Percentiles rank a stretch among this genome's conserved stretches.
These are phyloP conservation scores for Blastocrithidia nonstop DNA, from an alignment of 208 protist genomes.

Conservation along the genomic window DNA sequence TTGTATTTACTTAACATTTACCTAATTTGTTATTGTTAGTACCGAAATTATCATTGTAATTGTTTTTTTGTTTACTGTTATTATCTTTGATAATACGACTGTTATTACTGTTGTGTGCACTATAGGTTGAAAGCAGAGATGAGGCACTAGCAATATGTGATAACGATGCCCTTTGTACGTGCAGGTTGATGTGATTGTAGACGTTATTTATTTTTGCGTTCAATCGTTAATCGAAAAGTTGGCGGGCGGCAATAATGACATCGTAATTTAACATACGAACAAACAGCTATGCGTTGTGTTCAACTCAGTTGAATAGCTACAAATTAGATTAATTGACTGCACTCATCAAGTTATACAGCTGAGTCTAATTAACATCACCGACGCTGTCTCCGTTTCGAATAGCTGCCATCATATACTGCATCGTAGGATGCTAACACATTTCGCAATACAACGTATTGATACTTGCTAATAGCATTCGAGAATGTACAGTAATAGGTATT, in stretches of 20 bases:
- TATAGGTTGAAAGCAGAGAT: no score
- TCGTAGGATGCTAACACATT: not conserved
- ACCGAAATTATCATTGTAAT: not conserved
- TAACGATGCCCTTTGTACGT: no score
- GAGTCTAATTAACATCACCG: not conserved
- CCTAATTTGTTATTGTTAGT: not conserved
- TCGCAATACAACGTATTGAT: no score
- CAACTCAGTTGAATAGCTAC: not conserved
- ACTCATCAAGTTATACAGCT: not conserved
- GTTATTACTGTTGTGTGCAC: no score
- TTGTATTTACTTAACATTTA: not conserved
- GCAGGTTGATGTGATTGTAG: no score
- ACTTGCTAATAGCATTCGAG: no score
- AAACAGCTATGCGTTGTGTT: not conserved
- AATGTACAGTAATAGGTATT: not conserved
- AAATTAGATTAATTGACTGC: no score
- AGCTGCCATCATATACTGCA: not conserved
- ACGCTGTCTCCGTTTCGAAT: not conserved
- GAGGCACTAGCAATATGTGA: no score
- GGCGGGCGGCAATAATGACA: no score
- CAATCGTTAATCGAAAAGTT: no score
- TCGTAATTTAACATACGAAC: slow-evolving; percentile 1
- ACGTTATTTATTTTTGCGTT: no score
- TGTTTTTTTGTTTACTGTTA: not conserved
- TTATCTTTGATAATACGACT: no score